Conservation (phyloP, 1,284 basidiomycete genomes). For the Pseudozyma sp. region DNA sequence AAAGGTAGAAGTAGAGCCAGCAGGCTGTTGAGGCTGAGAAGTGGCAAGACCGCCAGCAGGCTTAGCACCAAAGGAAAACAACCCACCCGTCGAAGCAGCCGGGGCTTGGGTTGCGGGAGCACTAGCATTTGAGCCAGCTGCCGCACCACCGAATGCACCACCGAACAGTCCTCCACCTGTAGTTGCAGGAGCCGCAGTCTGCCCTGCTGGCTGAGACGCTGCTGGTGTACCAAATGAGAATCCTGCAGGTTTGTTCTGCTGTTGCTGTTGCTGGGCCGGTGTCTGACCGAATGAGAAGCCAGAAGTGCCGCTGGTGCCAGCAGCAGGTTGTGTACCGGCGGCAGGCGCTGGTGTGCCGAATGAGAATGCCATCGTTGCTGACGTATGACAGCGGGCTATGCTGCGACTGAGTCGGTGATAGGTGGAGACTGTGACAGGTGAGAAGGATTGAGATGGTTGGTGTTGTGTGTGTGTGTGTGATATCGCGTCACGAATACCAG, state of each 20-base stretch:
- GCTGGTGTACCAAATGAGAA: conserved; percentile 55
- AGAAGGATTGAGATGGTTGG: too few species aligned
- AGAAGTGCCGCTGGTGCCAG: conserved; percentile 33
- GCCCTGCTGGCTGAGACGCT: conserved; percentile 25
- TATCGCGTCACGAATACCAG: too few species aligned
- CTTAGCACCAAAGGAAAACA: conserved; percentile 45
- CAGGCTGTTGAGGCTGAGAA: conserved; percentile 28
- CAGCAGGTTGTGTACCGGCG: conserved; percentile 25
- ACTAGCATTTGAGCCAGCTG: conserved; percentile 24
- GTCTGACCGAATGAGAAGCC: conserved; percentile 53
- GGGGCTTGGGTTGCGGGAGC: conserved; percentile 19
- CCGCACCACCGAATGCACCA: conserved; percentile 28
- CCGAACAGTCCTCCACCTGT: conserved; percentile 39
- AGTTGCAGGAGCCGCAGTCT: conserved; percentile 22
- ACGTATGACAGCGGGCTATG: not conserved
- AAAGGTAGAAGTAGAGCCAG: conserved; percentile 32
- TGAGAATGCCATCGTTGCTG: conserved; percentile 53
- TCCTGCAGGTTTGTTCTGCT: conserved; percentile 49
- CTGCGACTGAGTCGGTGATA: too few species aligned
- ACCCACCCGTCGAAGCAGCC: conserved; percentile 20
- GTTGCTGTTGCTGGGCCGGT: conserved; percentile 53
- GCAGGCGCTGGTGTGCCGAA: conserved; percentile 56
- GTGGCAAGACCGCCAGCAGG: conserved; percentile 13
- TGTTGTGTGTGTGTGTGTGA: too few species aligned
- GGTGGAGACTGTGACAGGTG: too few species aligned